These are phyloP conservation scores for Evansstolkia leycettana DNA, from an alignment of 495 filamentous ascomycete species.

Conservation along the genomic window DNA sequence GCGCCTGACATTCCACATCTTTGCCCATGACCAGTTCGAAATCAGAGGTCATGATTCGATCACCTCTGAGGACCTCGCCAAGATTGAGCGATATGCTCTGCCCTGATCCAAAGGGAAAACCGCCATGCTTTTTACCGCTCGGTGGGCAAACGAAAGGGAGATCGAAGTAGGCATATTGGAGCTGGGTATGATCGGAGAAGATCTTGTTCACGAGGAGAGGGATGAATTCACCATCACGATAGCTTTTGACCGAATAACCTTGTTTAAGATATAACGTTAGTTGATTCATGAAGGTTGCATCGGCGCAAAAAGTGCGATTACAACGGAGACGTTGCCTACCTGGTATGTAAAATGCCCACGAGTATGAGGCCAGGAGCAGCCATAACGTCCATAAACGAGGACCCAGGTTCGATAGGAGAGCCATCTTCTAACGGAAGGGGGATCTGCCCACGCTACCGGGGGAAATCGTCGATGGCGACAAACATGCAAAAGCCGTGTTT, in stretches of 20 bases:
- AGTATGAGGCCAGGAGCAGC: slow-evolving; percentile 29
- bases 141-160: slow-evolving; percentile 87
- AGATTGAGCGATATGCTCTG: slow-evolving; percentile 77
- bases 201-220: slow-evolving; percentile 92
- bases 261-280: too few relatives aligned
- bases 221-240: slow-evolving; percentile 66
- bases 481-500: slow-evolving; percentile 9
- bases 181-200: slow-evolving; percentile 81
- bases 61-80: slow-evolving; percentile 86
- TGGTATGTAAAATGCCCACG: slow-evolving; percentile 66
- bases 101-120: slow-evolving; percentile 63
- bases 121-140: slow-evolving; percentile 53
- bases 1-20: slow-evolving; percentile 60
- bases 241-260: slow-evolving; percentile 73
- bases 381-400: slow-evolving; percentile 19
- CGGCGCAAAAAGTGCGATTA: background rate
- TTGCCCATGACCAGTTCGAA: slow-evolving; percentile 74
- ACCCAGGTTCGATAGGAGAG: slow-evolving; percentile 11
- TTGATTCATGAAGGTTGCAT: too few relatives aligned
- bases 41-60: slow-evolving; percentile 82
- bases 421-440: slow-evolving; percentile 20
- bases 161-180: slow-evolving; percentile 90
- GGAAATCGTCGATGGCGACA: slow-evolving; percentile 7
- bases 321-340: slow-evolving; percentile 34
- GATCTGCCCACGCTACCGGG: slow-evolving; percentile 10